These are phyloP conservation scores for Globisporangium nagaii DNA, from an alignment of 352 stramenopile genomes.

Conservation along the genomic window DNA sequence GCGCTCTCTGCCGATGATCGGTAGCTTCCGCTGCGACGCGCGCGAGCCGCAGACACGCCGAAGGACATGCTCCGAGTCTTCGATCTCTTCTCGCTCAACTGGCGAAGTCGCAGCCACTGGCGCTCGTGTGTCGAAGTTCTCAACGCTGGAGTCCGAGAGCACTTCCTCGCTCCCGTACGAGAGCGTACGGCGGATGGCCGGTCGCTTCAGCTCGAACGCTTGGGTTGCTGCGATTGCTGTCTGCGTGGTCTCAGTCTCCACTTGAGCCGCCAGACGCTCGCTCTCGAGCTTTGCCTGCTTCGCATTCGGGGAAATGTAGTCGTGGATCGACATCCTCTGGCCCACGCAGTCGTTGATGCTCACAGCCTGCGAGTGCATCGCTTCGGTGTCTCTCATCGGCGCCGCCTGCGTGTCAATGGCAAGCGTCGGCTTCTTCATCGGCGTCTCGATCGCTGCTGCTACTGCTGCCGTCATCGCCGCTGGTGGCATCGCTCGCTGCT, in stretches of 20 bases:
- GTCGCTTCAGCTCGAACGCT: neutral
- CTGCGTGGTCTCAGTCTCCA: neutral
- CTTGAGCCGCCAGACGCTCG: neutral
- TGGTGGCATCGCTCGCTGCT: neutral
- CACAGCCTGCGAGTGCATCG: no score
- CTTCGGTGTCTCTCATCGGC: conserved; percentile 1
- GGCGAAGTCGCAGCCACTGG: no score
- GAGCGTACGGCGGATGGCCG: conserved; percentile 8
- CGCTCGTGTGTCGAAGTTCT: neutral
- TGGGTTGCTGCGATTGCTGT: neutral
- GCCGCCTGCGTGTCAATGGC: neutral
- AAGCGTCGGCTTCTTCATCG: conserved; percentile 8
- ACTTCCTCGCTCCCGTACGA: conserved; percentile 9
- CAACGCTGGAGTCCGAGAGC: conserved; percentile 8
- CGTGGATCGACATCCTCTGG: conserved; percentile 5
- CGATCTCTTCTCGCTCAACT: no score
- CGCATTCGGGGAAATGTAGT: conserved; percentile 15
- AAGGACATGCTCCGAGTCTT: conserved; percentile 17
- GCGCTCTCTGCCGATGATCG: conserved; percentile 31
- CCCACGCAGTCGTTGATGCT: neutral
- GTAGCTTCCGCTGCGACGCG: conserved; percentile 9
- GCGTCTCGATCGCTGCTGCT: conserved; percentile 8
- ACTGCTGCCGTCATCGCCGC: neutral
- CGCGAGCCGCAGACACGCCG: conserved; percentile 22
- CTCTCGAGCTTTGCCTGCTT: conserved; percentile 7